Percentiles rank a stretch among this genome's conserved stretches.
Conservation (phyloP, 1,284 basidiomycete genomes). For the Cutaneotrichosporon daszewskae region DNA sequence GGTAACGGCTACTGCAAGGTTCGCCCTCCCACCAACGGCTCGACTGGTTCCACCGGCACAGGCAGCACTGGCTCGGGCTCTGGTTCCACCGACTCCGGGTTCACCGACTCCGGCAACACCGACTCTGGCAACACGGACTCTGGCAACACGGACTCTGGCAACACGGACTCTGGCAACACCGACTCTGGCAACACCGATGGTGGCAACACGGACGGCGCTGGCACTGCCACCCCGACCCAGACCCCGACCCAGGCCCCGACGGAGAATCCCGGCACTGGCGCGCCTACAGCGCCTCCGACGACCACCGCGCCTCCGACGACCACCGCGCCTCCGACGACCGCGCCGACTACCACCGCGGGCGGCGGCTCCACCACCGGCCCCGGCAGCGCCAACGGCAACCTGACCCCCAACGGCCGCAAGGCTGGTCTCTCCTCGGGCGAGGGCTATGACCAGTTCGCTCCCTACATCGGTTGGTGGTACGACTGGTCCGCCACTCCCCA, state of each 20-base stretch:
- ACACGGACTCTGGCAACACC: no score
- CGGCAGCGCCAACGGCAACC: neutral
- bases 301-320: neutral
- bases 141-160: no score
- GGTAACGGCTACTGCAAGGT: neutral
- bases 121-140: no score
- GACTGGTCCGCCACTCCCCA: conserved; percentile 16
- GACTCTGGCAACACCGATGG: no score
- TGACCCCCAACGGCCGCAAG: conserved; percentile 36
- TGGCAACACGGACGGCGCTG: no score
- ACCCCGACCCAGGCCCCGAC: no score
- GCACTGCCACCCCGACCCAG: no score
- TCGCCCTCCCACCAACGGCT: neutral
- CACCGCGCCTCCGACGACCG: neutral
- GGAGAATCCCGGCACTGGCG: neutral
- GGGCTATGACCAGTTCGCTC: conserved; percentile 20
- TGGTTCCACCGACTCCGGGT: neutral
- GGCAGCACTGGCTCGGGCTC: neutral
- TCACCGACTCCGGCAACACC: no score
- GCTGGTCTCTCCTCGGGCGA: conserved; percentile 42
- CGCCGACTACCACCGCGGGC: neutral
- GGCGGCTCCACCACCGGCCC: neutral
- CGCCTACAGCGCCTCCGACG: neutral
- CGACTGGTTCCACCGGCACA: neutral
- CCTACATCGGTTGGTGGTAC: conserved; percentile 45